Conservation (phyloP, 176 grass and related monocot genomes). For the Cenchrus fungigraminus region DNA sequence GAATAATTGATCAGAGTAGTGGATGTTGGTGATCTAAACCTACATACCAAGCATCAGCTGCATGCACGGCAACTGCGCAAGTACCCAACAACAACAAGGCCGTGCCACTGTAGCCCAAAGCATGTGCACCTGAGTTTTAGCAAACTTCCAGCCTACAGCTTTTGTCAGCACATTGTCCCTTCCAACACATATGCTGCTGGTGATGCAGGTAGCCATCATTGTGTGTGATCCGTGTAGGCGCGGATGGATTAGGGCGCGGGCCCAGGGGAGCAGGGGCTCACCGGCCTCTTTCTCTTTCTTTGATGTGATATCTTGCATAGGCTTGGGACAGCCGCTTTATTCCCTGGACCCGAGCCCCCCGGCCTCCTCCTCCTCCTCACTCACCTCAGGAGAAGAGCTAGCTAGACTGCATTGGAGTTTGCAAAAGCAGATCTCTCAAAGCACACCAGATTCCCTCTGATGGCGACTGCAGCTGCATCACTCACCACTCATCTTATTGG, state of each 20-base stretch:
- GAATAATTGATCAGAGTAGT: background rate
- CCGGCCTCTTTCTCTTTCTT: constrained; percentile 69
- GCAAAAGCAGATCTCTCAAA: constrained; percentile 85
- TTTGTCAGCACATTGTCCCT: constrained; percentile 37
- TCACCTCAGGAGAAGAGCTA: constrained; percentile 16
- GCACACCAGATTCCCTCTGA: constrained; percentile 70
- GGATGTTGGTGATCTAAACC: constrained; percentile 6
- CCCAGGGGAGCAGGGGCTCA: constrained; percentile 20
- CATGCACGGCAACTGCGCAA: background rate
- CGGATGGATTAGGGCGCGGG: constrained; percentile 31
- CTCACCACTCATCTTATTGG: background rate
- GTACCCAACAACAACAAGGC: constrained; percentile 11
- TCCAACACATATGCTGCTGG: constrained; percentile 24
- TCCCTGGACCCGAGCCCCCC: constrained; percentile 26
- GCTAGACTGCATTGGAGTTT: constrained; percentile 76
- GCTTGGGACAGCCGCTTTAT: constrained; percentile 56
- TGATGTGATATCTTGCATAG: constrained; percentile 69
- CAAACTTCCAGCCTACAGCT: constrained; percentile 42
- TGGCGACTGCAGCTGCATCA: constrained; percentile 48
- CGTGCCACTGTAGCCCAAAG: background rate
- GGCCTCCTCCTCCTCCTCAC: constrained; percentile 20
- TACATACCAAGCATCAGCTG: background rate
- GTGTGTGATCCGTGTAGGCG: constrained; percentile 46
- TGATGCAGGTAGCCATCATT: constrained; percentile 43
- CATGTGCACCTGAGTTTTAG: constrained; percentile 36